Conservation (phyloP, 768 basidiomycete species). For the Mrakia blollopis region DNA sequence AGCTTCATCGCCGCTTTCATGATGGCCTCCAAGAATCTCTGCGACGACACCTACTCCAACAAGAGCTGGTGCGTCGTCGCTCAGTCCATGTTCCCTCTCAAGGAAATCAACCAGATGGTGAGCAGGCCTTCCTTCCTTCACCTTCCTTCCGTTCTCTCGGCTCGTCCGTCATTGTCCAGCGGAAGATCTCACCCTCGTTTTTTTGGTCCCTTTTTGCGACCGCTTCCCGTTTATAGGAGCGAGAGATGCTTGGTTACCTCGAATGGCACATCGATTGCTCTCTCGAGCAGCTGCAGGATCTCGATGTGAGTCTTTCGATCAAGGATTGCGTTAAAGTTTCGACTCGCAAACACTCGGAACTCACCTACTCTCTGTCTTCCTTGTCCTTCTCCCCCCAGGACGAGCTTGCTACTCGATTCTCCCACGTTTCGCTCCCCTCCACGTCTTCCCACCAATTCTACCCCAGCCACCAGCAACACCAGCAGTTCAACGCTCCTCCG, state of each 20-base stretch:
- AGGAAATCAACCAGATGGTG: constrained; percentile 69
- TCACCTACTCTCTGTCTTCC: neutral
- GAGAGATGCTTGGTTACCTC: constrained; percentile 87
- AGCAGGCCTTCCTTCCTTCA: neutral
- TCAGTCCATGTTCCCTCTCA: constrained; percentile 74
- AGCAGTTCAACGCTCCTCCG: neutral
- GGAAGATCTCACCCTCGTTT: constrained; percentile 47
- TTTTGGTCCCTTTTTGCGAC: neutral
- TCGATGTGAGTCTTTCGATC: constrained; percentile 37
- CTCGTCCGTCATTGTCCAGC: too few species aligned
- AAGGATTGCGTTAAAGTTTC: neutral
- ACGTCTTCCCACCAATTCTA: neutral
- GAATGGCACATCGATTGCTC: constrained; percentile 62
- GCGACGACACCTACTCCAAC: constrained; percentile 91
- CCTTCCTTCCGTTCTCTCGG: neutral
- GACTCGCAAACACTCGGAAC: neutral
- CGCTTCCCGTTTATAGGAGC: constrained; percentile 51
- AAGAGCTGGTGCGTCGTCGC: constrained; percentile 88
- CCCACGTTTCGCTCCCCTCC: neutral
- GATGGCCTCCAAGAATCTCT: constrained; percentile 62
- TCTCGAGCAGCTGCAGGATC: constrained; percentile 44
- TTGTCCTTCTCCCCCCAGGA: neutral
- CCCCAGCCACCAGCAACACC: neutral
- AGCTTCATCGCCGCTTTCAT: constrained; percentile 81
- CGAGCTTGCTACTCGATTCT: constrained; percentile 12